Percentiles rank a stretch among this genome's conserved stretches.
These are phyloP conservation scores for Trichoderma sp. DNA, from an alignment of 2,329 filamentous ascomycete species.

Conservation along the genomic window DNA sequence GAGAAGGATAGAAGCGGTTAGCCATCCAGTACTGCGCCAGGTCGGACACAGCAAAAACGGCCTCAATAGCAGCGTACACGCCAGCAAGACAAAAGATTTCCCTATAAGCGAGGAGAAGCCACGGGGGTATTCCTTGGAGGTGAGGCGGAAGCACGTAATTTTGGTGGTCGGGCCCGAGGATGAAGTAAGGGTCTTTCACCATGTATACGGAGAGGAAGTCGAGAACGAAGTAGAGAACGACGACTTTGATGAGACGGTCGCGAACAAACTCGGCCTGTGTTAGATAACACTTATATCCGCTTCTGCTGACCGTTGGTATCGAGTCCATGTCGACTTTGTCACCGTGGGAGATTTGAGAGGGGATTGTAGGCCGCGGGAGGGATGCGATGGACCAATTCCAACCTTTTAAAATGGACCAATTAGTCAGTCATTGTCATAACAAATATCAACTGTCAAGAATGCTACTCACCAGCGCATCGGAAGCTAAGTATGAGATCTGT, in stretches of 20 bases:
- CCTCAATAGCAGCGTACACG: slow-evolving; percentile 59
- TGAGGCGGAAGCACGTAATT: slow-evolving; percentile 40
- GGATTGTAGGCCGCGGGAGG: slow-evolving; percentile 47
- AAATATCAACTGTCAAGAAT: neutral
- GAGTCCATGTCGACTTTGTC: slow-evolving; percentile 41
- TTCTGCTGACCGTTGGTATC: slow-evolving; percentile 42
- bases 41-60: slow-evolving; percentile 60
- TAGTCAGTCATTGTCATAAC: neutral
- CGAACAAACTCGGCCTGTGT: slow-evolving; percentile 47
- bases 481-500: slow-evolving; percentile 55
- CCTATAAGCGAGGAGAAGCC: slow-evolving; percentile 54
- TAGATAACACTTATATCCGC: slow-evolving; percentile 46
- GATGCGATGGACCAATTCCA: slow-evolving; percentile 57
- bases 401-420: slow-evolving; percentile 35
- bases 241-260: slow-evolving; percentile 44
- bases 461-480: slow-evolving; percentile 50
- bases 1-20: slow-evolving; percentile 51
- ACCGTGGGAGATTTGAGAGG: slow-evolving; percentile 33
- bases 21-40: slow-evolving; percentile 53
- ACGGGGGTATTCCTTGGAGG: slow-evolving; percentile 41
- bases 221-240: slow-evolving; percentile 62
- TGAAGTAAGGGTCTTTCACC: slow-evolving; percentile 77
- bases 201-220: slow-evolving; percentile 69
- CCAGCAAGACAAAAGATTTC: slow-evolving; percentile 54
- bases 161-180: slow-evolving; percentile 47